These are phyloP conservation scores for Dovyalis caffra DNA, from an alignment of 345 rosid genomes.

Conservation along the genomic window DNA sequence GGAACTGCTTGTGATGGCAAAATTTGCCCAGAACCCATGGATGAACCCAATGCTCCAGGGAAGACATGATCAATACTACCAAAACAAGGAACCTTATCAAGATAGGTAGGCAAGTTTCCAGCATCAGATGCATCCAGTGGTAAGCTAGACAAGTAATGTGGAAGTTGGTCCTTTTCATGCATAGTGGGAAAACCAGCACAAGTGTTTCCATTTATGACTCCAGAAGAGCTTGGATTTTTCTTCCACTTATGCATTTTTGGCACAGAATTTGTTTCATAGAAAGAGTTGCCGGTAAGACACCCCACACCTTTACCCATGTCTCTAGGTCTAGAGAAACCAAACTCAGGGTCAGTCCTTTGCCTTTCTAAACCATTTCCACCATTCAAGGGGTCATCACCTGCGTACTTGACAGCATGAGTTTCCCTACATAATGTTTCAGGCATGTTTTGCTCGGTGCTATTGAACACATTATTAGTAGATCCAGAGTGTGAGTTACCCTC, in stretches of 20 bases:
- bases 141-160: conserved; percentile 15
- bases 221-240: conserved; percentile 18
- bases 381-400: conserved; percentile 15
- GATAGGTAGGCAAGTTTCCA: conserved; percentile 18
- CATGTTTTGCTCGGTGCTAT: conserved; percentile 15
- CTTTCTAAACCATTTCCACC: conserved; percentile 20
- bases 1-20: conserved; percentile 27
- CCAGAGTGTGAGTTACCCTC: conserved; percentile 21
- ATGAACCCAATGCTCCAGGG: conserved; percentile 16
- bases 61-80: conserved; percentile 21
- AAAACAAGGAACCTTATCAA: conserved; percentile 21
- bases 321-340: conserved; percentile 22
- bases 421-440: conserved; percentile 20
- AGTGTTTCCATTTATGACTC: conserved; percentile 14
- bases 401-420: conserved; percentile 25
- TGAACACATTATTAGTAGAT: conserved; percentile 11
- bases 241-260: conserved; percentile 26
- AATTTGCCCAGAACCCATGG: conserved; percentile 15
- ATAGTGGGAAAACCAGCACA: conserved; percentile 21
- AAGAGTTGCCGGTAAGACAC: conserved; percentile 21
- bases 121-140: conserved; percentile 24
- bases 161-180: conserved; percentile 13
- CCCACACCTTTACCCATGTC: conserved; percentile 30
- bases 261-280: conserved; percentile 15
- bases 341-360: conserved; percentile 22